These are phyloP conservation scores for Suillus brevipes DNA, from an alignment of 768 basidiomycete genomes.

Conservation along the genomic window DNA sequence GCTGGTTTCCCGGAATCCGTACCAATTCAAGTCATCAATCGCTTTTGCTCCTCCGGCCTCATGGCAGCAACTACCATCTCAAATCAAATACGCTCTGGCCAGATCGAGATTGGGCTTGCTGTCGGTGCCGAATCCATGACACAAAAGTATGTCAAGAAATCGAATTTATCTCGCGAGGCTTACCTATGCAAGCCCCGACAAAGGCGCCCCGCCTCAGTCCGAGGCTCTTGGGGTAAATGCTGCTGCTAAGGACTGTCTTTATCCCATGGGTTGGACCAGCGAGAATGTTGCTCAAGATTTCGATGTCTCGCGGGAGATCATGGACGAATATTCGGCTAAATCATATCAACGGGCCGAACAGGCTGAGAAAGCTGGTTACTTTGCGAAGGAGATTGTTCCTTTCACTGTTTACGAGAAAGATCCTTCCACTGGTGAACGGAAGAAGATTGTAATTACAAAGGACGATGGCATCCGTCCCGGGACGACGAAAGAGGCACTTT, in stretches of 20 bases:
- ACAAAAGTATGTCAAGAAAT: slow-evolving; percentile 49
- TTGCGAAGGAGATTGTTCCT: slow-evolving; percentile 71
- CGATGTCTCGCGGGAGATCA: slow-evolving; percentile 67
- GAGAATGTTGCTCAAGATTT: slow-evolving; percentile 83
- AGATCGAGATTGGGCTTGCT: slow-evolving; percentile 79
- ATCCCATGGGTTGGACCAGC: slow-evolving; percentile 89
- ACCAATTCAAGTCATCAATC: slow-evolving; percentile 72
- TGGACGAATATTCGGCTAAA: slow-evolving; percentile 71
- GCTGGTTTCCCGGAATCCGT: slow-evolving; percentile 81
- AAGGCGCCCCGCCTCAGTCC: slow-evolving; percentile 58
- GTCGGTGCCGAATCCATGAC: slow-evolving; percentile 90
- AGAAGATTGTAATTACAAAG: slow-evolving; percentile 53
- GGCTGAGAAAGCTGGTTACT: slow-evolving; percentile 67
- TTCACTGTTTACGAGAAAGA: slow-evolving; percentile 67
- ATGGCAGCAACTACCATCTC: slow-evolving; percentile 79
- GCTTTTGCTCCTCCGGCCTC: slow-evolving; percentile 85
- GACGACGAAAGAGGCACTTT: slow-evolving; percentile 64
- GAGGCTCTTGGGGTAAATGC: slow-evolving; percentile 58
- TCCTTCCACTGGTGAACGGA: slow-evolving; percentile 51
- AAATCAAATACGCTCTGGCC: slow-evolving; percentile 74
- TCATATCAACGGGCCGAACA: slow-evolving; percentile 80
- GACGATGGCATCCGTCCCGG: slow-evolving; percentile 82
- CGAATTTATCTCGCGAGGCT: slow-evolving; percentile 13
- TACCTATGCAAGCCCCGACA: slow-evolving; percentile 52
- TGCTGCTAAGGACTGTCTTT: slow-evolving; percentile 58